Evolutionary conservation across 352 stramenopile species (phyloP).

Genomic region (Phytophthora pluvialis): DNA sequence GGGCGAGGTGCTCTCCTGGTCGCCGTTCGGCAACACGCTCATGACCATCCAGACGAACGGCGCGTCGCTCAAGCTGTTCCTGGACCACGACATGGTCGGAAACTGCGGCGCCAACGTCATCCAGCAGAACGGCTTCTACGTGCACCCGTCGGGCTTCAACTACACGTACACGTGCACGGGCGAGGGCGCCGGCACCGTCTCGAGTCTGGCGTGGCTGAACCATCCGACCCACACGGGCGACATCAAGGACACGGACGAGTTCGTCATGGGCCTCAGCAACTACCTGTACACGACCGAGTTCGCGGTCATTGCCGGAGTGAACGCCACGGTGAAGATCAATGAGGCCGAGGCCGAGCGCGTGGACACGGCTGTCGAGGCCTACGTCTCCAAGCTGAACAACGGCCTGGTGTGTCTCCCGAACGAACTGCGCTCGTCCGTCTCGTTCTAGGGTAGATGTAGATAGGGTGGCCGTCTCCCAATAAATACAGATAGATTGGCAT

Average conservation of each 20-base stretch:
- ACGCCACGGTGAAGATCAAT: conserved; percentile 46
- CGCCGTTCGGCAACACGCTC: conserved; percentile 72
- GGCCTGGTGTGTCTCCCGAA: conserved; percentile 26
- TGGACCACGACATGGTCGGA: conserved; percentile 53
- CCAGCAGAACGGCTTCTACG: conserved; percentile 68
- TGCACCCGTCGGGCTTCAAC: conserved; percentile 71
- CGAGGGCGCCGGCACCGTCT: conserved; percentile 39
- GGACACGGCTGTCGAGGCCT: conserved; percentile 53
- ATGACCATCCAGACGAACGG: conserved; percentile 67
- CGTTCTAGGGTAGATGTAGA: conserved; percentile 25
- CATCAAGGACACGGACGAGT: conserved; percentile 60
- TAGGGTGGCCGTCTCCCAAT: conserved; percentile 16
- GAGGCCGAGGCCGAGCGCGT: conserved; percentile 58
- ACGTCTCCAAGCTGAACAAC: conserved; percentile 35
- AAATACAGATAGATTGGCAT: conserved; percentile 20
- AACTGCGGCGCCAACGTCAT: conserved; percentile 57
- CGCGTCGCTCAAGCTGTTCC: conserved; percentile 63
- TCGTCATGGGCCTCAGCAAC: conserved; percentile 64
- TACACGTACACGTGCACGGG: conserved; percentile 71
- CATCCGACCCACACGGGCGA: conserved; percentile 57
- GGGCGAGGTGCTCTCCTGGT: conserved; percentile 67
- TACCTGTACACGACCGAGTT: conserved; percentile 70
- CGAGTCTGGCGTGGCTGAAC: conserved; percentile 60
- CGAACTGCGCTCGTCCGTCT: conserved; percentile 35
- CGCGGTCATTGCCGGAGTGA: conserved; percentile 38